These are phyloP conservation scores for Podospora conica DNA, from an alignment of 495 filamentous ascomycete species.

Conservation along the genomic window DNA sequence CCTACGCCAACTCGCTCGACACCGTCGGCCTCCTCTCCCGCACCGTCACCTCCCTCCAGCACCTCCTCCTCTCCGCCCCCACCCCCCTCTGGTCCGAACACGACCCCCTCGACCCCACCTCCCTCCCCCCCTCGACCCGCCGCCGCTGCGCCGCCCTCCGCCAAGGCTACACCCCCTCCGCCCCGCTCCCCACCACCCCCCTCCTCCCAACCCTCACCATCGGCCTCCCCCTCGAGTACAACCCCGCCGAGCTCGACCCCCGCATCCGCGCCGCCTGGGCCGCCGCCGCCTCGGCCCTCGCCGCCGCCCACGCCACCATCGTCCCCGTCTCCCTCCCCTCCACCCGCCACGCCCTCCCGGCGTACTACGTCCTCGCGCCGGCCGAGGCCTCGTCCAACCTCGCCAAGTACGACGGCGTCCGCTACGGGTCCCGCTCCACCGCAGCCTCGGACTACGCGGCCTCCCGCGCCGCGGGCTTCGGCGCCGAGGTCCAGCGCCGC, in stretches of 20 bases:
- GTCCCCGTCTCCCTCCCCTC: slow-evolving; percentile 74
- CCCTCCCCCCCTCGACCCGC: background rate
- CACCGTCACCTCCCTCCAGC: slow-evolving; percentile 41
- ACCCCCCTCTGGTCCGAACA: background rate
- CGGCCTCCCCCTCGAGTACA: slow-evolving; percentile 82
- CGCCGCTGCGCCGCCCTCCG: background rate
- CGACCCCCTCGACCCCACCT: background rate
- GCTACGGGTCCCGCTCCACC: slow-evolving; percentile 61
- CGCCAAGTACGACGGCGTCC: slow-evolving; percentile 93
- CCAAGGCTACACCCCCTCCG: slow-evolving; percentile 54
- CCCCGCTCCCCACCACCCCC: slow-evolving; percentile 56
- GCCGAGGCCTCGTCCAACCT: slow-evolving; percentile 96
- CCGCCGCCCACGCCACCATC: slow-evolving; percentile 57
- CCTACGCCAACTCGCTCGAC: slow-evolving; percentile 93
- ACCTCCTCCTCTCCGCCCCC: slow-evolving; percentile 1
- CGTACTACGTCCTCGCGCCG: slow-evolving; percentile 93
- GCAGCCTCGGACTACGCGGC: slow-evolving; percentile 54
- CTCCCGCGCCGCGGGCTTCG: slow-evolving; percentile 68
- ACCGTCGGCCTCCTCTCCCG: slow-evolving; percentile 77
- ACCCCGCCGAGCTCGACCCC: slow-evolving; percentile 67
- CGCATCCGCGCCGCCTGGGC: slow-evolving; percentile 65
- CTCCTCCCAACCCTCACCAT: slow-evolving; percentile 48
- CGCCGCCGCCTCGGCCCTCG: slow-evolving; percentile 49
- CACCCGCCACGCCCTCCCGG: slow-evolving; percentile 77
- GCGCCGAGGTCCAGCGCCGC: slow-evolving; percentile 74